Base-by-base conservation (phyloP, 2,329 filamentous ascomycete species). In the Alternaria burnsii region DNA sequence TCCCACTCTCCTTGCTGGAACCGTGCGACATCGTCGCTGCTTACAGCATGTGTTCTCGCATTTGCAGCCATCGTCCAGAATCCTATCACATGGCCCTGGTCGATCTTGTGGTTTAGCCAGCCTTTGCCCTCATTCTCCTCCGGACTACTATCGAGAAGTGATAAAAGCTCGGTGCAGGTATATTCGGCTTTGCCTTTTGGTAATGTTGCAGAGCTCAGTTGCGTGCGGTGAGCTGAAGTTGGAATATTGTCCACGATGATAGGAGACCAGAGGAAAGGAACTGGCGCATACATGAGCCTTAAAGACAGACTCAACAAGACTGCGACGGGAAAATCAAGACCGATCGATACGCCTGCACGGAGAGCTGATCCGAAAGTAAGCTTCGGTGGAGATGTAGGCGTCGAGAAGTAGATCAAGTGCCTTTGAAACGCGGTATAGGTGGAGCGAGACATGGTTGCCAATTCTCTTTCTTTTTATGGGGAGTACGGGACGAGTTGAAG, bases 1-100 rank as follows among this genome's bases (percentile, higher is more conserved):
- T 71, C 68, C 69, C 69, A 71, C 38, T 68, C 64, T n/a, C 69
- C 69, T 30, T 67, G 55, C 26, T 68, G 68, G 22, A 71, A 71
- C 6, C 61, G 44, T 50, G 67, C 61, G 8, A 71, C 62, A 51
- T 71, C 69, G 5, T 63, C 63, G 32, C 60, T 69, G 18, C 66
- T 61, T 5, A 71, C 67, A 14, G 50, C 66, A 36, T 71, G 60
- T 22, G 63, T 70, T 28, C 38, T 28, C 10, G 67, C 58, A 28
- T 60, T 46, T 2, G 67, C 68, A 4, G 69, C 61, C 68, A 71
- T 71, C 3, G 50, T 59, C 65, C 65, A 71, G n/a, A 71, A 71
- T 0, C 67, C 69, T 4, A 70, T 14, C 1, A 71, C 32, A 43
- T 71, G 69, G 0, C 67, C 68, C 32, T 71, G 68, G 41, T 70